Base-by-base conservation (phyloP, 768 basidiomycete species). In the Brasilioporus rufonigricans region DNA sequence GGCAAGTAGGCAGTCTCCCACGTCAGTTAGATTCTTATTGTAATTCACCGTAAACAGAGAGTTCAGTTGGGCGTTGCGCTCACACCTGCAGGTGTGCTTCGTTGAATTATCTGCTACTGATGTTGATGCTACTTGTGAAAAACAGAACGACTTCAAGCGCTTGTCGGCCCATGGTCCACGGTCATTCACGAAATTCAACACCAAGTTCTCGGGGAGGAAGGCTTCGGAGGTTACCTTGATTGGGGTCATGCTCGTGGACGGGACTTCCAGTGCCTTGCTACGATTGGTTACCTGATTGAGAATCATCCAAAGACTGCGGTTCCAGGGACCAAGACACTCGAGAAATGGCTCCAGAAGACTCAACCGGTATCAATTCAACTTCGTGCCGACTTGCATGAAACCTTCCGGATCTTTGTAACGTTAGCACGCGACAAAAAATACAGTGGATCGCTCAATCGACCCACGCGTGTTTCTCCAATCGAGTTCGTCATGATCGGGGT, bases 41-140 rank as follows among this genome's bases (percentile, higher is more conserved):
- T 40, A 13, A 18, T 47, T 46, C n/a, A 13, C 31, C 19, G 18
- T 29, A 36, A 21, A 50, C 41, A 81, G 80, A 75, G 80, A 41
- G 80, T 82, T 32, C 80, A 82, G 61, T 59, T 79, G 19, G 80
- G 81, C 8, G 75, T 82, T 33, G 71, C 80, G 4, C 74, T 82
- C 44, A 71, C 76, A 18, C 77, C 79, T 4, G 76, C 77, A 60
- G 80, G 79, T 80, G 14, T 19, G 73, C 48, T 45, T 53, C 33
- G 11, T 33, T 24, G 44, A 4, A 35, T 43, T 23, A 19, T 29
- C 12, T 29, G 13, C 26, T 12, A 5, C 38, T 33, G 44, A 44
- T 14, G 10, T 26, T 52, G 14, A 59, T 43, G 16, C 18, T 16
- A 58, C 24, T 19, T 27, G 4, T 32, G 43, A 33, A 26, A 56